Base-by-base conservation (phyloP, 371 early-diverging fungal species). In the Syncephalastrum racemosum region DNA sequence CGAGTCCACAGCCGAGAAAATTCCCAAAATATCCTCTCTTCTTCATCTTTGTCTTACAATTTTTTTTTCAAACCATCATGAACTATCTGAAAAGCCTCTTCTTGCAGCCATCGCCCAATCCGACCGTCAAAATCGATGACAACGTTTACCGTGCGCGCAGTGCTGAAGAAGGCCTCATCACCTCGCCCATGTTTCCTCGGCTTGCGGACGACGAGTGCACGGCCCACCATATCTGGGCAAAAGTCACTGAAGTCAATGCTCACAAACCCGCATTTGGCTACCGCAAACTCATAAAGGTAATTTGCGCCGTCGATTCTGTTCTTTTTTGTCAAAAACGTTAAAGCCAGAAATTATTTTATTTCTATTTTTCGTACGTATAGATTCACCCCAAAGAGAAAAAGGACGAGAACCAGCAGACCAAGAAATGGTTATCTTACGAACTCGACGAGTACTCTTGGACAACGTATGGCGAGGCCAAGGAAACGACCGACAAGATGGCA, bases 371-470 rank as follows among this genome's bases (percentile, higher is more conserved):
- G 14, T 31, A 10, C 12, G 27, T 22, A 14, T 31, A 82, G 81
- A 68, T 79, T 31, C 80, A 82, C 53, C 67, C 60, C 10, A 66
- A 66, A 54, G 68, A 73, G 54, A 55, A 67, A 48, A 40, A 68
- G 54, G 62, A 60, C 53, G 22, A 51, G 0, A 53, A 62, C 2
- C 67, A 63, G n/a, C 67, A 71, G 52, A 64, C 70, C n/a, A 84
- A 82, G 46, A 73, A 70, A 53, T 84, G 84, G 84, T 60, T 63
- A 19, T 70, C 67, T 22, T 82, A 81, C 49, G 84, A 84, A 53
- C 67, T 84, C n/a, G 69, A 72, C 6, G 76, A 81, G 46, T 82
- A 82, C 56, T 57, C 65, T 41, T 82, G 84, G 84, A 64, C 71
- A 50, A 68, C 59, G 2, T 82, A 74, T 27, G 57, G 64, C 8